Base-by-base conservation (phyloP, 352 stramenopile genomes). In the Phytopythium vexans region DNA sequence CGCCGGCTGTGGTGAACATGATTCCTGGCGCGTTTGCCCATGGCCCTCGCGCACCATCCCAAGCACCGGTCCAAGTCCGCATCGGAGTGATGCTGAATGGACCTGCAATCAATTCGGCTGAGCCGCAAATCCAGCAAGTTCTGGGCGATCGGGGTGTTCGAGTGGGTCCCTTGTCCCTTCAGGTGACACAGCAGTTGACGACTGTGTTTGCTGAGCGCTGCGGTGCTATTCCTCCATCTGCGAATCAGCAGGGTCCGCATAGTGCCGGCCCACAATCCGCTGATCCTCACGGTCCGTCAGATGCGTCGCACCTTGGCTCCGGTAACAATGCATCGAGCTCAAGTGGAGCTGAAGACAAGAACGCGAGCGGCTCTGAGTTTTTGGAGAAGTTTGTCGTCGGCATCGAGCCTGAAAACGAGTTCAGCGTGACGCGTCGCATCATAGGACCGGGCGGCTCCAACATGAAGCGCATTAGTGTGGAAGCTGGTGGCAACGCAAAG, bases 401-500 rank as follows among this genome's bases (percentile, higher is more conserved):
- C 0, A 94, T 95, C n/a, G 86, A 95, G 37, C 83, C 88, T 11
- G 86, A 95, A 44, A 86, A 60, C 49, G 86, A 94, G 32, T 95
- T 95, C 63, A 77, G 79, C 8, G 83, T 93, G 35, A 92, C 83
- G 16, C 82, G 83, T 1, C 81, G 83, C 32, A 91, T 95, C 50
- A 92, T 95, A 48, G 86, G 86, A 5, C 83, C 79, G 14, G 72
- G 67, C 0, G 86, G 83, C 5, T 84, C 80, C 4, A 78, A 95
- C 50, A 91, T 95, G 78, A 94, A 95, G 60, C 86, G 86, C 12
- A 95, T 95, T 54, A 92, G 81, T 41, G 60, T 85, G 12, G 86
- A 95, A 41, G 78, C 86, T 1, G 74, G 83, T 27, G 83, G 83
- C 0, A 86, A 86, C 43, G 83, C 86, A 38, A 94, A 92, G 56